phyloP scores from a whole-genome alignment of 1,284 basidiomycete genomes.

The Baeospora myosura region DNA sequence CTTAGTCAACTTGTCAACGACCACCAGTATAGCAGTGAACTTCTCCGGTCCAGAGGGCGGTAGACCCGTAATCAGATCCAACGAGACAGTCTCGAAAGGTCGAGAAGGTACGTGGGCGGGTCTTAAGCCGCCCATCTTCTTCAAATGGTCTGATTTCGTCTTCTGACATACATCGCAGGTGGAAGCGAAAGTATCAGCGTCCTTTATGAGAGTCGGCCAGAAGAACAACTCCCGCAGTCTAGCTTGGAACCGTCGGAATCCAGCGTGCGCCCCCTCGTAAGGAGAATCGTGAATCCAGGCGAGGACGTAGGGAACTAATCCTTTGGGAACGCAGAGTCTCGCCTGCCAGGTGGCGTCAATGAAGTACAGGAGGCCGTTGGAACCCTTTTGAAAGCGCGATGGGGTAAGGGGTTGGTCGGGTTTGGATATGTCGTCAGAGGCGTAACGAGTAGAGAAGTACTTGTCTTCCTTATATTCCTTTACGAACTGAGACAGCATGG shows the following conservation, averaged over 20 bases:
- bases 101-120: slow-evolving; percentile 6
- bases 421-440: no score
- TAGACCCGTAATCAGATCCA: slow-evolving; percentile 6
- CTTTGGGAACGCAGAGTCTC: slow-evolving; percentile 5
- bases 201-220: slow-evolving; percentile 3
- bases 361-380: slow-evolving; percentile 6
- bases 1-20: slow-evolving; percentile 34
- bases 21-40: slow-evolving; percentile 24
- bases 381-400: slow-evolving; percentile 4
- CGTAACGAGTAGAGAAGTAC: no score
- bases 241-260: not conserved
- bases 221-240: slow-evolving; percentile 4
- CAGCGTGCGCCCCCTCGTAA: slow-evolving; percentile 1
- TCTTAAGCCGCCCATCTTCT: slow-evolving; percentile 1
- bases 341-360: slow-evolving; percentile 8
- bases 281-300: slow-evolving; percentile 1
- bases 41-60: slow-evolving; percentile 3
- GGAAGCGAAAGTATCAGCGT: not conserved
- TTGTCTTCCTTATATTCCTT: no score
- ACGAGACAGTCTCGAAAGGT: slow-evolving; percentile 2
- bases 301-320: not conserved
- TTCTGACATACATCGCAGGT: slow-evolving; percentile 7
- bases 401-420: slow-evolving; percentile 2
- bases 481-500: no score
- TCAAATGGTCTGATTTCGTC: not conserved